Evolutionary conservation across 495 filamentous ascomycete species (phyloP).

Genomic region (Staphylotrichum tortipilum): DNA sequence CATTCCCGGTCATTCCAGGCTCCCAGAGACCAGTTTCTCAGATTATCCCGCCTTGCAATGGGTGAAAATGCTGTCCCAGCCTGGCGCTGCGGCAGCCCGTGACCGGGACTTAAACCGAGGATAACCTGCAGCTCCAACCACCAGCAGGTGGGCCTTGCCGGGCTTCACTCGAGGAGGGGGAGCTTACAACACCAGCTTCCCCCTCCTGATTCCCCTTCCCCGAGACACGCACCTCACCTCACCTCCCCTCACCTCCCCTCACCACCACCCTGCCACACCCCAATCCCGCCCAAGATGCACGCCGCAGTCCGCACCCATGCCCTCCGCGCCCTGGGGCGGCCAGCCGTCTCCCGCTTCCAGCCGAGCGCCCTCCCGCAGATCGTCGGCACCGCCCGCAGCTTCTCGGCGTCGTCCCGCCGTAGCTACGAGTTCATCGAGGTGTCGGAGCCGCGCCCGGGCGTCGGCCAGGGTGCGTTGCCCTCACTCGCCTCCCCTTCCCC

Average conservation of each 20-base stretch:
- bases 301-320: constrained; percentile 41
- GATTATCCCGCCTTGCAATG: too few relatives aligned
- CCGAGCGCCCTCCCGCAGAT: constrained; percentile 38
- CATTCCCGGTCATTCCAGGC: too few relatives aligned
- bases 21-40: too few relatives aligned
- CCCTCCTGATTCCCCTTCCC: neutral
- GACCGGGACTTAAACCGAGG: constrained; percentile 18
- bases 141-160: neutral
- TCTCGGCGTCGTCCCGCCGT: constrained; percentile 46
- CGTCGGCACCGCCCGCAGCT: constrained; percentile 41
- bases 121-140: constrained; percentile 20
- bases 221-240: neutral
- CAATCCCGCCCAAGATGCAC: constrained; percentile 6
- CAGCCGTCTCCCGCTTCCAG: constrained; percentile 50
- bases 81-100: neutral
- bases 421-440: constrained; percentile 74
- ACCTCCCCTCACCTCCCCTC: neutral
- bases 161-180: too few relatives aligned
- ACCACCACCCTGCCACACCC: neutral
- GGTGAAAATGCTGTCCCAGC: too few relatives aligned
- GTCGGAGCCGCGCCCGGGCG: constrained; percentile 74
- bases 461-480: constrained; percentile 73
- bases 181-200: neutral
- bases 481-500: too few relatives aligned
- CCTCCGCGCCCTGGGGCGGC: constrained; percentile 48